Percentiles rank a stretch among this genome's conserved stretches.
These are phyloP conservation scores for Dorcoceras hygrometricum DNA, from an alignment of 257 asterid genomes.

Conservation along the genomic window DNA sequence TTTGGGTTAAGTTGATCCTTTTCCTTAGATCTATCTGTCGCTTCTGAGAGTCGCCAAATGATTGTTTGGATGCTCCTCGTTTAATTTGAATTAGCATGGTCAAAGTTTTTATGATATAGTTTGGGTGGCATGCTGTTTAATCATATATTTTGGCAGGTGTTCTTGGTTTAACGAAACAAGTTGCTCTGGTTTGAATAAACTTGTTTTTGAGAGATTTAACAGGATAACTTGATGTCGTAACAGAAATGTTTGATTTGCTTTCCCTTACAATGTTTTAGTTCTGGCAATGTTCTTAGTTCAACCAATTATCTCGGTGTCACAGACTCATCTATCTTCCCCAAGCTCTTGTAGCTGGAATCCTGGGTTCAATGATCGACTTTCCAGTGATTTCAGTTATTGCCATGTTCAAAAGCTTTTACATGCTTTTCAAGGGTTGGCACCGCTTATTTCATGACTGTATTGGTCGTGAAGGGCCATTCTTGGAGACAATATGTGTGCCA, in stretches of 20 bases:
- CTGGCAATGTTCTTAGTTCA: slow-evolving; percentile 4
- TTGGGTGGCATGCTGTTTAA: background rate
- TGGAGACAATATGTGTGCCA: slow-evolving; percentile 95
- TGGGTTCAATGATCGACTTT: slow-evolving; percentile 62
- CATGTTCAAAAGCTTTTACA: slow-evolving; percentile 66
- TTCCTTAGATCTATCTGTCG: background rate
- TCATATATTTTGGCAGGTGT: background rate
- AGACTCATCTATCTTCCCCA: slow-evolving; percentile 68
- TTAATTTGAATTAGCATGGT: background rate
- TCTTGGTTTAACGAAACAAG: background rate
- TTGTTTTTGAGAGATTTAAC: background rate
- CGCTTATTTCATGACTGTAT: slow-evolving; percentile 92
- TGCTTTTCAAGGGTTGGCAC: slow-evolving; percentile 91
- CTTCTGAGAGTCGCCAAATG: background rate
- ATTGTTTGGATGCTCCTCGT: background rate
- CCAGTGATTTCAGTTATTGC: slow-evolving; percentile 63
- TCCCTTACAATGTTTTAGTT: slow-evolving; percentile 8
- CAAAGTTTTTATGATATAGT: background rate
- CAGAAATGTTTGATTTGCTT: background rate
- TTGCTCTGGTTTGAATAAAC: background rate
- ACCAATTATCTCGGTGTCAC: slow-evolving; percentile 26
- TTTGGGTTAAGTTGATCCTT: background rate
- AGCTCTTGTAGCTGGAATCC: slow-evolving; percentile 57
- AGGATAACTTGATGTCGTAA: background rate
- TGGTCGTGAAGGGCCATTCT: slow-evolving; percentile 94